Base-by-base conservation (phyloP, 805 yeast species). In the Barnettozyma pratensis region DNA sequence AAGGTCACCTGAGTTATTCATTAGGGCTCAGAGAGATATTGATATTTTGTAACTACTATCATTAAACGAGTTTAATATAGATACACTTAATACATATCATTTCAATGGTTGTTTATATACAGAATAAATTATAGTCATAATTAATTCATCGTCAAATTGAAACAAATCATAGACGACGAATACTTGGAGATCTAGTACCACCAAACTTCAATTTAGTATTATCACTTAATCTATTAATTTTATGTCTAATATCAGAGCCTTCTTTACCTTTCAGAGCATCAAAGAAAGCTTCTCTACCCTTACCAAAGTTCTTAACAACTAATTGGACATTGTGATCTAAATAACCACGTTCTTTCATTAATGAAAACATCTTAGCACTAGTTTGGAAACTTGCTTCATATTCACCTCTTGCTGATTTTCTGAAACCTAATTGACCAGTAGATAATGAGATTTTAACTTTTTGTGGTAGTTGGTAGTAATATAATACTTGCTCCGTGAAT, bases 321-420 rank as follows among this genome's bases (percentile, higher is more conserved):
- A 92, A 66, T 66, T 92, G 97, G 29, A 92, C 71, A 54, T 82
- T 77, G 54, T 79, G 79, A 39, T 76, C 77, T 42, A 82, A 63
- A 48, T 75, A 70, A 36, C 75, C 76, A 54, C 73, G 76, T 62
- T 82, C 86, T 67, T 80, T 81, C 63, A 92, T 86, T 54, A 75
- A 65, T 53, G 81, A 76, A 67, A 92, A 89, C 69, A 87, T 74
- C 54, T 78, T 79, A 4, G 90, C 72, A 12, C 90, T 72, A 8
- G 92, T 84, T 65, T 90, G 97, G 73, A 85, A 91, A 11, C 85
- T 85, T 1, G 96, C 97, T 68, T 92, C 99, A 61, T 87, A 88
- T 66, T 89, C 96, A 43, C 95, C 88, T 68, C 97, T 81, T 48
- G 89, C 89, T 14, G 94, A 80, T 61, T 90, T 89, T 61, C 89